Evolutionary conservation across 805 yeast genomes (phyloP), one percentile per base, ranked within the genome.

Genomic region (Metschnikowia gelsemii): DNA sequence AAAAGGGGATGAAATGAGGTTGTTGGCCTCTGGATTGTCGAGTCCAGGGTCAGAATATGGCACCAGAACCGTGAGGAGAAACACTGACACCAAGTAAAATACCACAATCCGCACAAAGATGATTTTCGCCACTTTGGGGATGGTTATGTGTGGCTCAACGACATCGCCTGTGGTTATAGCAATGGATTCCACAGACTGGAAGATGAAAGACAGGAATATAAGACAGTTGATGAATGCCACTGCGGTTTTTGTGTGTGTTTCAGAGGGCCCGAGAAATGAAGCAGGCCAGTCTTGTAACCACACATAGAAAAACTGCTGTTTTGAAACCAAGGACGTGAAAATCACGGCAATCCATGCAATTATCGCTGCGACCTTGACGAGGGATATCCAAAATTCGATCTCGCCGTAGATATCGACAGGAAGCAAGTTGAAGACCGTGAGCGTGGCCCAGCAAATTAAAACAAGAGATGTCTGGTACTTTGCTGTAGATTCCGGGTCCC

Each of bases 1-100:
- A 42, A 58, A 58, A 2, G 63, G 62, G 8, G 59, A 56, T 28
- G 58, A 47, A 13, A 55, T 40, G 13, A 51, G 47, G 35, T 50
- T 40, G 20, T 39, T 37, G 14, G 40, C 31, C 25, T 21, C 34
- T 14, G 47, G 49, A 14, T 32, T 32, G 11, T 25, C 20, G 9
- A 56, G 49, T 7, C 30, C 32, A 0, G 42, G 26, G 35, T 52
- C 49, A 7, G 35, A 37, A 32, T 22, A 41, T 2, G 50, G 50
- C 20, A 52, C 37, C 45, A 43, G 38, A 17, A 51, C 39, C 8
- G 55, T 39, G n/a, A 52, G 44, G n/a, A 52, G 45, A 31, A 49
- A 32, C 17, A 51, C 51, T 13, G 49, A 43, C 13, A 29, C 41
- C 29, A 52, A 34, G 38, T 51, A 52, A 26, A 46, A 51, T 24